These are phyloP conservation scores for Pseudogymnoascus sp. DNA, from an alignment of 2,329 filamentous ascomycete species.

Conservation along the genomic window DNA sequence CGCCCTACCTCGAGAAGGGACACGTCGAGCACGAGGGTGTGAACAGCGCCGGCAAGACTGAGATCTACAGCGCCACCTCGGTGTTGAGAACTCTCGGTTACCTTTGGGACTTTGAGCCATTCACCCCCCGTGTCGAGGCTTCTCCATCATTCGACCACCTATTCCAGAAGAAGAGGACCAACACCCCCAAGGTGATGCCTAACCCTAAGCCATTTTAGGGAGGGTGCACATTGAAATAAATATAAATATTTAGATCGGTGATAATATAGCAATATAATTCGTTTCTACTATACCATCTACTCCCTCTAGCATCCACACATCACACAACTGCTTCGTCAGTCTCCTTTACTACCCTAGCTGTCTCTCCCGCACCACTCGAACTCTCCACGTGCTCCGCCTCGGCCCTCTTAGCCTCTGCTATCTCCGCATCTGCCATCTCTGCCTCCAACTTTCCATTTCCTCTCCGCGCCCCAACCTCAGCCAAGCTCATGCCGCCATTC, in stretches of 20 bases:
- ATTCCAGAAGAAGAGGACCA: slow-evolving; percentile 2
- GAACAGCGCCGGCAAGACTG: slow-evolving; percentile 25
- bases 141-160: slow-evolving; percentile 11
- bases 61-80: slow-evolving; percentile 33
- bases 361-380: neutral
- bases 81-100: slow-evolving; percentile 35
- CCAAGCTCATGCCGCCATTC: slow-evolving; percentile 33
- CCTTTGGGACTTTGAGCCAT: slow-evolving; percentile 27
- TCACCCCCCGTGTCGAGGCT: slow-evolving; percentile 9
- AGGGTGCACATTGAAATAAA: neutral
- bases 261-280: neutral
- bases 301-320: neutral
- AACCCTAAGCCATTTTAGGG: neutral
- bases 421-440: slow-evolving; percentile 12
- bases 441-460: slow-evolving; percentile 23
- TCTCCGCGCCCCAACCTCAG: slow-evolving; percentile 35
- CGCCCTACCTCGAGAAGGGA: slow-evolving; percentile 37
- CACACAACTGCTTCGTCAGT: neutral
- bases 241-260: neutral
- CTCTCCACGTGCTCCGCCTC: neutral
- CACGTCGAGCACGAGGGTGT: slow-evolving; percentile 30
- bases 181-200: neutral
- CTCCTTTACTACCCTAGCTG: too few relatives aligned
- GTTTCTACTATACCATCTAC: neutral
- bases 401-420: neutral